A percentile compares a stretch with the other conserved stretches of the same genome.
phyloP scores from a whole-genome alignment of 805 yeast genomes.

The Wickerhamomyces sydowiorum region DNA sequence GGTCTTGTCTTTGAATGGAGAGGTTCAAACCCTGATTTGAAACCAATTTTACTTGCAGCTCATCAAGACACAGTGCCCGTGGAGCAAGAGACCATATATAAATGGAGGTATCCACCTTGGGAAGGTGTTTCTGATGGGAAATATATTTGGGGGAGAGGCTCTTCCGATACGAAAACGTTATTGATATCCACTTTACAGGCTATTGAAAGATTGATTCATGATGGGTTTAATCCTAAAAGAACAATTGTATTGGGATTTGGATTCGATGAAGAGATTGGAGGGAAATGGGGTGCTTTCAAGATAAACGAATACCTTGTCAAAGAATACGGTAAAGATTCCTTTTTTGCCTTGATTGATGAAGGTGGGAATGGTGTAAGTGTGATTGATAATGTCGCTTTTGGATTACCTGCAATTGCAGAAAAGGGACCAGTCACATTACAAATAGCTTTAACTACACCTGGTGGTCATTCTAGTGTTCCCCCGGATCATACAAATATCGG shows the following conservation, averaged over 20 bases:
- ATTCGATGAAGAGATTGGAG: slow-evolving; percentile 70
- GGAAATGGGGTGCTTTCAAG: slow-evolving; percentile 52
- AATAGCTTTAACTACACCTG: slow-evolving; percentile 27
- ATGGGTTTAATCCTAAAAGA: slow-evolving; percentile 46
- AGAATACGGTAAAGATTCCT: slow-evolving; percentile 51
- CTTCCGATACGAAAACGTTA: slow-evolving; percentile 65
- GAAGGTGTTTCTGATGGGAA: slow-evolving; percentile 59
- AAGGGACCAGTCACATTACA: slow-evolving; percentile 32
- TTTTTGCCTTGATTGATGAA: slow-evolving; percentile 64
- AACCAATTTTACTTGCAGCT: slow-evolving; percentile 67
- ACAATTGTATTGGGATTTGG: slow-evolving; percentile 62
- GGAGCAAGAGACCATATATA: slow-evolving; percentile 43
- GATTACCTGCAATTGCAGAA: slow-evolving; percentile 43
- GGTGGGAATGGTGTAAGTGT: slow-evolving; percentile 30
- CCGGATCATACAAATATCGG: slow-evolving; percentile 75
- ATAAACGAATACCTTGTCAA: slow-evolving; percentile 40
- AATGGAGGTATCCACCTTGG: slow-evolving; percentile 68
- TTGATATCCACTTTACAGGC: slow-evolving; percentile 60
- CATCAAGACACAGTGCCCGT: slow-evolving; percentile 84
- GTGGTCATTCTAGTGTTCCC: slow-evolving; percentile 72
- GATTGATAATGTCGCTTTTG: slow-evolving; percentile 34
- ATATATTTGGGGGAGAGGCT: slow-evolving; percentile 67
- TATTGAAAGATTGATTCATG: slow-evolving; percentile 41
- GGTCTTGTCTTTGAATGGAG: slow-evolving; percentile 61
- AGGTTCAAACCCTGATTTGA: slow-evolving; percentile 44